Percentiles rank a stretch among this genome's conserved stretches.
phyloP scores from a whole-genome alignment of 1,139 yeast genomes.

The Maudiozyma humilis region DNA sequence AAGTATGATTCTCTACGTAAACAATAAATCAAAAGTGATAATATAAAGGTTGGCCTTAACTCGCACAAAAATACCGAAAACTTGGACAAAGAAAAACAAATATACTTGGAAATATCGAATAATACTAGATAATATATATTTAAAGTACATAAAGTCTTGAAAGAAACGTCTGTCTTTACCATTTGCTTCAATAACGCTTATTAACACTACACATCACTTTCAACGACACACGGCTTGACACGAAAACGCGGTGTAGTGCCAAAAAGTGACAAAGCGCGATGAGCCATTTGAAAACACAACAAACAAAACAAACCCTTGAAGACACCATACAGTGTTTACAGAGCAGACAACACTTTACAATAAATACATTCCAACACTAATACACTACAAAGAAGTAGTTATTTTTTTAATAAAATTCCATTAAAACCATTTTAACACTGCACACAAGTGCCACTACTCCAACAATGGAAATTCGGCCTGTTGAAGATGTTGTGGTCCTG shows the following conservation, averaged over 20 bases:
- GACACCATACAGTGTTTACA: no score
- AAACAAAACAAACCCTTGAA: conserved; percentile 1
- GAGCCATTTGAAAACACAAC: neutral
- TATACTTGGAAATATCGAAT: no score
- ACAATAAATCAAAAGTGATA: conserved; percentile 4
- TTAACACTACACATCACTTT: neutral
- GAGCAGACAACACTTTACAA: no score
- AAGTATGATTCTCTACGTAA: neutral
- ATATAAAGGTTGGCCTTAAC: neutral
- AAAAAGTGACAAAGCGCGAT: neutral
- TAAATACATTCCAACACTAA: no score
- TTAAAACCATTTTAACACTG: no score
- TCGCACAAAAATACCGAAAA: neutral
- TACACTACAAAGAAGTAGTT: no score
- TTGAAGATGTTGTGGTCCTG: conserved; percentile 17
- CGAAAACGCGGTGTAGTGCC: neutral
- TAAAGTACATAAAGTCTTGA: no score
- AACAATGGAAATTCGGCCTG: conserved; percentile 17
- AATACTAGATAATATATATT: no score
- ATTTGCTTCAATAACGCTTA: neutral
- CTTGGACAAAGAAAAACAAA: no score
- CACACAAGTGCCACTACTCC: no score
- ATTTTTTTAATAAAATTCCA: no score
- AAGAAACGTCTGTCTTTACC: no score
- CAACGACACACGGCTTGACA: neutral